phyloP scores from a whole-genome alignment of 108 stramenopile species.

The Schizochytrium sp. region DNA sequence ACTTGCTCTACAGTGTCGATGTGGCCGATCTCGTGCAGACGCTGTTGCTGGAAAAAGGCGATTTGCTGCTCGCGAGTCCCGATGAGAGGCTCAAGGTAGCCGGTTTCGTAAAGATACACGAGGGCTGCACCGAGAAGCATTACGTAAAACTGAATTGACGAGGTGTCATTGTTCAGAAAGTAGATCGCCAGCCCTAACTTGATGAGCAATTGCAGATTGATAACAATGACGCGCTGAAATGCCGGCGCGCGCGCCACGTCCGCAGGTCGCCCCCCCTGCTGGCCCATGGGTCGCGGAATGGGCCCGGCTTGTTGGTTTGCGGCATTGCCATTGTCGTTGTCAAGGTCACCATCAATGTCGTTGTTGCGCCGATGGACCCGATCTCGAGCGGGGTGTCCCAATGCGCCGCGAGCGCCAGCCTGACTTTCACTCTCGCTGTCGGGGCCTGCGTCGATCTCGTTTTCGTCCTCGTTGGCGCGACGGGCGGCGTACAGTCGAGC shows the following conservation, averaged over 20 bases:
- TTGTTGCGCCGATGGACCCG: no score
- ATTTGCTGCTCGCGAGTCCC: not conserved
- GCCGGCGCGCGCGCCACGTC: not conserved
- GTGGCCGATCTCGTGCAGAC: not conserved
- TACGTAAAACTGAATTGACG: not conserved
- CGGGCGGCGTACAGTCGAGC: no score
- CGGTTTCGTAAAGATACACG: not conserved
- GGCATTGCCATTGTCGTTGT: no score
- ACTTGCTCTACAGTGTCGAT: not conserved
- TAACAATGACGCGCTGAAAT: not conserved
- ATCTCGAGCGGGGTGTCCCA: no score
- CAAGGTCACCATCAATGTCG: no score
- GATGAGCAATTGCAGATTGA: not conserved
- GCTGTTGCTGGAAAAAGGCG: not conserved
- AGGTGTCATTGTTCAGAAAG: constrained; percentile 6
- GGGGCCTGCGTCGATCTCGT: no score
- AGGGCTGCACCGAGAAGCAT: not conserved
- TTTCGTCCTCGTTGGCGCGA: no score
- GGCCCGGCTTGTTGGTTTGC: no score
- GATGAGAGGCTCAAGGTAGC: not conserved
- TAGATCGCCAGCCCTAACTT: not conserved
- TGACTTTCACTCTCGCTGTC: no score
- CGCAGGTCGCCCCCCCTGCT: not conserved
- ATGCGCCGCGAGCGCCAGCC: no score
- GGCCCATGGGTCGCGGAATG: not conserved